These are phyloP conservation scores for Colletotrichum cereale DNA, from an alignment of 2,329 filamentous ascomycete genomes.

Conservation along the genomic window DNA sequence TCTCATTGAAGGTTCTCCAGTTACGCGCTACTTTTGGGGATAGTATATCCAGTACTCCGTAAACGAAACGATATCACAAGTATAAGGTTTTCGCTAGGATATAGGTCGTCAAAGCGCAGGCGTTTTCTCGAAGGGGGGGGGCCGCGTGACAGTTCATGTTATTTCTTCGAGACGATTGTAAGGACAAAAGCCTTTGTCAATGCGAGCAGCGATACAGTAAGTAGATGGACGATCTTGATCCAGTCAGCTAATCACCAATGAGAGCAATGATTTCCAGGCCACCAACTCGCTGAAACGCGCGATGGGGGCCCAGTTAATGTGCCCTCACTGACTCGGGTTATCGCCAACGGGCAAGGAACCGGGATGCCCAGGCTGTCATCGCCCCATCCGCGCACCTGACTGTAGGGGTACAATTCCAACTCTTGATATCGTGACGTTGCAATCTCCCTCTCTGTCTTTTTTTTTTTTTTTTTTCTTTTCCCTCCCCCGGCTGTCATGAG, in stretches of 20 bases:
- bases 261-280: not conserved
- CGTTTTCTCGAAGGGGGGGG: not conserved
- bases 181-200: not conserved
- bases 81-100: not conserved
- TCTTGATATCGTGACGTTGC: slow-evolving; percentile 3
- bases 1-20: no score
- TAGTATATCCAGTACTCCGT: rapidly evolving
- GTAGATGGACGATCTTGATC: not conserved
- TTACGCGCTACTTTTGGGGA: not conserved
- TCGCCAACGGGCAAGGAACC: slow-evolving; percentile 13
- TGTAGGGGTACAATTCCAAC: not conserved
- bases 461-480: no score
- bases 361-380: not conserved
- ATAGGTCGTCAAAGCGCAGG: not conserved
- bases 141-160: not conserved
- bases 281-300: slow-evolving; percentile 31
- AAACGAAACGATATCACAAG: not conserved
- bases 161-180: not conserved
- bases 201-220: not conserved
- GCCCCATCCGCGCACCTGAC: not conserved
- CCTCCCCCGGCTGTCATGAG: no score
- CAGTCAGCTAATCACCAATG: not conserved
- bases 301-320: not conserved
- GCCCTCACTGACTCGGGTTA: slow-evolving; percentile 21
- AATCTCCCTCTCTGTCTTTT: not conserved